Evolutionary conservation across 225 moss, liverwort and hornwort species (phyloP).

Genomic region (Polytrichum commune): DNA sequence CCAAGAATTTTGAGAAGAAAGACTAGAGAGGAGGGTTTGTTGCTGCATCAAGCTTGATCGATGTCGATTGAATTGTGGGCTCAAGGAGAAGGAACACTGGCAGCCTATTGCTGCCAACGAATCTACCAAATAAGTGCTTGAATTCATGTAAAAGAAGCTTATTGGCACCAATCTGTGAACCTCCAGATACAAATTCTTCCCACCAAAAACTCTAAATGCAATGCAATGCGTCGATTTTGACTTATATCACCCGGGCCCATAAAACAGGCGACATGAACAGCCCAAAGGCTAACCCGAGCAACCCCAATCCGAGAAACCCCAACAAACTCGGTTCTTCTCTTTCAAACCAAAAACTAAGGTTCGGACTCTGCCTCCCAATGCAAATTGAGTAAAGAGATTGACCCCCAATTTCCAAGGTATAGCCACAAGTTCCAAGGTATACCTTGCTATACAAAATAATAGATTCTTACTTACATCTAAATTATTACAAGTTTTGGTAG

Average conservation of each 20-base stretch:
- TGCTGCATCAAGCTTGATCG: neutral
- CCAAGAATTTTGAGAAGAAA: neutral
- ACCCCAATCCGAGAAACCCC: neutral
- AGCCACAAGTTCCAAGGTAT: too few relatives aligned
- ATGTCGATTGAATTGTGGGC: neutral
- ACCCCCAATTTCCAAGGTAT: too few relatives aligned
- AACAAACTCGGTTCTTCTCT: too few relatives aligned
- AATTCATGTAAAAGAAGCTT: conserved; percentile 14
- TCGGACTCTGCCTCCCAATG: too few relatives aligned
- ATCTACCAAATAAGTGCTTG: conserved; percentile 12
- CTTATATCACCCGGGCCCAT: neutral
- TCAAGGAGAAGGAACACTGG: conserved; percentile 14
- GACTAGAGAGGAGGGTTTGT: neutral
- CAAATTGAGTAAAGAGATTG: too few relatives aligned
- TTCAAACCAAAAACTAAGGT: too few relatives aligned
- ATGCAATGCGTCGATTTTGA: neutral
- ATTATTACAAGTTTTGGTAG: too few relatives aligned
- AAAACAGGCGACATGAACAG: neutral
- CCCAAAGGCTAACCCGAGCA: neutral
- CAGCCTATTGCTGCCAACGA: conserved; percentile 25
- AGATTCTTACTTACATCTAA: too few relatives aligned
- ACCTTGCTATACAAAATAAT: too few relatives aligned
- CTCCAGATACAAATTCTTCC: neutral
- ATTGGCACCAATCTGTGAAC: neutral
- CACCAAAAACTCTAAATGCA: neutral